Evolutionary conservation across 257 asterid genomes (phyloP), one percentile per base, ranked within the genome.

Genomic region (Dorcoceras hygrometricum): DNA sequence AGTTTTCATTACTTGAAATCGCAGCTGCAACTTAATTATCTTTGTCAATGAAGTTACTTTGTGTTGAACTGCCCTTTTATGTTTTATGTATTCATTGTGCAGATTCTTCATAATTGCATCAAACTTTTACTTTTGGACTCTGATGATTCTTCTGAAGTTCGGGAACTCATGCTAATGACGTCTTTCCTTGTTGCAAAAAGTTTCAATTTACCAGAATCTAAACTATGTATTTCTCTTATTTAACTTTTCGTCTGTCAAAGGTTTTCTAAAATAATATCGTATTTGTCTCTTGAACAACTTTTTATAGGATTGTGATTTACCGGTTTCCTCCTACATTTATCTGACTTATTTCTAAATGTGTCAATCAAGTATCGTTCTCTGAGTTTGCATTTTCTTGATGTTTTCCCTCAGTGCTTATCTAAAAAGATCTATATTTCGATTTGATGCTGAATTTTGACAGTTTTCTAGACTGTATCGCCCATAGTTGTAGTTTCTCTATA

Each of bases 81-180:
- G 60, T 48, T 68, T 71, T 63, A 75, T 69, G 67, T 76, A 81
- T 81, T 79, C 73, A 66, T 68, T 79, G 79, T 83, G 92, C 89
- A 86, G 92, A 86, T 85, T 69, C 82, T 80, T 82, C 83, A 77
- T 67, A 79, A 79, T 66, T 79, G 83, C 84, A 65, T 60, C 88
- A 75, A 75, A 71, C 84, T 81, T 83, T 86, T 83, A 71, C 77
- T 79, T 81, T 86, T 86, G 86, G 85, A 74, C 74, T 56, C 80
- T 76, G 83, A 78, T 81, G 92, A 77, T 79, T 77, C 91, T 80
- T 82, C 82, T 81, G 87, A 83, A 75, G 89, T 83, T 81, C 81
- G 70, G 77, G 81, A 78, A 56, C 80, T 73, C 78, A 69, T 74
- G 78, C 85, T 80, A 75, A 80, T 75, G 91, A 77, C 70, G 88